Base-by-base conservation (phyloP, 257 asterid genomes). In the Nicotiana sylvestris region DNA sequence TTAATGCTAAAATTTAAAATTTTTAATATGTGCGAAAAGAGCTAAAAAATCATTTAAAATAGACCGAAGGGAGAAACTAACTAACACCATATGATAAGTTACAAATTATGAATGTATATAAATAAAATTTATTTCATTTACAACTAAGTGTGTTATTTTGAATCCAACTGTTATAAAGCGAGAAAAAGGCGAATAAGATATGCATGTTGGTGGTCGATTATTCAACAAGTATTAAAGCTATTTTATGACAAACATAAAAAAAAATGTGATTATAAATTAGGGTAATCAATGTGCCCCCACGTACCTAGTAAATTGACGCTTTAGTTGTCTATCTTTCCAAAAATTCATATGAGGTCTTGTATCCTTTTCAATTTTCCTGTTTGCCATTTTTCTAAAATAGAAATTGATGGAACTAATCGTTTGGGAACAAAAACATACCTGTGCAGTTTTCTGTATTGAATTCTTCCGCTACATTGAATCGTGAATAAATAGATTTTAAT, bases 251-350 rank as follows among this genome's bases (percentile, higher is more conserved):
- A 85, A 85, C 90, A 88, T 80, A 68, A 16, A 16, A 65, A 72
- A 86, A 81, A 82, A 60, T 30, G 81, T 39, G 58, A 80, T 76
- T 76, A 76, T 84, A 55, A 78, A 66, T 81, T 69, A 21, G 39
- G 77, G 88, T 69, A 84, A 86, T 78, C 56, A 68, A 69, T 81
- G 86, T 55, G 81, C 84, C 85, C 88, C 57, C 86, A 84, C 85
- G 56, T 62, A 81, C 66, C 78, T 83, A 30, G 69, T 51, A 77
- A 84, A 83, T 67, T 79, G 53, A 78, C 13, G 25, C 65, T 81
- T 39, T 18, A 74, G 76, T 49, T 18, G 87, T 70, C 66, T 64
- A 67, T 33, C 37, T 79, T 60, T 21, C 78, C 78, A 39, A 77
- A 61, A 46, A 51, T 12, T 70, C 0, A 2, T 2, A 72, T 72